Base-by-base conservation (phyloP, 306 rosid genomes). In the Arachis hypogaea region DNA sequence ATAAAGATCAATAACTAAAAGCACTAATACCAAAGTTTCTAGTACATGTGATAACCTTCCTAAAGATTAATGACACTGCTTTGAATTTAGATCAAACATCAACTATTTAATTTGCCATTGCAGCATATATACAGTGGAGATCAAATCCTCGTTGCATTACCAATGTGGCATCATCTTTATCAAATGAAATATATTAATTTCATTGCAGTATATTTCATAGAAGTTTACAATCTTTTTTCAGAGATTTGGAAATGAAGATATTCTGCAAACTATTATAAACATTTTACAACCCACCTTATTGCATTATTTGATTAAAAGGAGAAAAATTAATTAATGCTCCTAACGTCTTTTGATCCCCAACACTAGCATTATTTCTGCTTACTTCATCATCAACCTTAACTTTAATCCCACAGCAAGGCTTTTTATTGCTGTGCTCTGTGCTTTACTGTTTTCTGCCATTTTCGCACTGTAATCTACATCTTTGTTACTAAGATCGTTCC, bases 401-500 rank as follows among this genome's bases (percentile, higher is more conserved):
- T 83, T 86, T 93, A 16, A 83, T 52, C 73, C 86, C 85, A 64
- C 98, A 89, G 47, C 93, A 87, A 66, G 56, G 78, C 78, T 77
- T 83, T 83, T 77, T 83, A 8, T n/a, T 50, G 40, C 79, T 22
- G 28, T 22, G 28, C 1, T 22, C 28, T 1, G 1, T 22, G 1
- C 28, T 18, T 18, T 18, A 18, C 18, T 18, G 18, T 0, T 22
- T 71, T 67, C 85, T 74, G 61, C 65, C 58, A 71, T 71, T 69
- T 52, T 63, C 63, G 57, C 85, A 72, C 62, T 10, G 40, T 63
- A 40, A 40, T 10, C 71, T n/a, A 22, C 85, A 74, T 80, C 76
- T 46, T 80, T 79, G 69, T 75, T 82, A 74, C 85, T 87, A 42
- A 83, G 80, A 78, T 87, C 91, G 33, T 71, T 73, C 73, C 83